Percentiles rank a stretch among this genome's conserved stretches.
These are phyloP conservation scores for Naganishia vishniacii DNA, from an alignment of 768 basidiomycete species.

Conservation along the genomic window DNA sequence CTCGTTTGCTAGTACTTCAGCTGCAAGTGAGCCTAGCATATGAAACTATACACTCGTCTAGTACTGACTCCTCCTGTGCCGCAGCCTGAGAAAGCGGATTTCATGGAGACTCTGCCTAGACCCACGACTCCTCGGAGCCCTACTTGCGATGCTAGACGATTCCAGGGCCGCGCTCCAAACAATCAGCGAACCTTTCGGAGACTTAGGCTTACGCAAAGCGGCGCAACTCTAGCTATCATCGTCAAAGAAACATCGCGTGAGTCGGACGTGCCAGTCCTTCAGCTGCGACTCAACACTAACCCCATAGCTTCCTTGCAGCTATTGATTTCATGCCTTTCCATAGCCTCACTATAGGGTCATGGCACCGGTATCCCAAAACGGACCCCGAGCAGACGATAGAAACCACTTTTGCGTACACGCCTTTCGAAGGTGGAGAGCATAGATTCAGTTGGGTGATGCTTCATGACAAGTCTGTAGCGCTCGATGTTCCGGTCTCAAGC, in stretches of 20 bases:
- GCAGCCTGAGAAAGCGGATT: no score
- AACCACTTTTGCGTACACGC: slow-evolving; percentile 16
- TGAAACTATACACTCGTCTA: no score
- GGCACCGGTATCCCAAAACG: slow-evolving; percentile 2
- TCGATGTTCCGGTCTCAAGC: neutral
- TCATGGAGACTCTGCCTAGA: neutral
- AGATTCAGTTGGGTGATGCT: slow-evolving; percentile 12
- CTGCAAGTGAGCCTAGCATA: no score
- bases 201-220: slow-evolving; percentile 11
- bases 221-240: neutral
- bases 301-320: neutral
- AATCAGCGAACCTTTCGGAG: neutral
- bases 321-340: slow-evolving; percentile 10
- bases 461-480: neutral
- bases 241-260: slow-evolving; percentile 15
- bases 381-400: neutral
- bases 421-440: slow-evolving; percentile 2
- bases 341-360: slow-evolving; percentile 2
- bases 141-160: neutral
- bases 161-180: neutral
- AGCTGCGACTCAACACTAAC: neutral
- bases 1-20: no score
- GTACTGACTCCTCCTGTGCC: no score
- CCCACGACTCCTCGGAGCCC: neutral
- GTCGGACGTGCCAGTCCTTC: neutral